Evolutionary conservation across 2,329 filamentous ascomycete species (phyloP), one percentile per base, ranked within the genome.

Genomic region (Nigrograna mackinnonii): DNA sequence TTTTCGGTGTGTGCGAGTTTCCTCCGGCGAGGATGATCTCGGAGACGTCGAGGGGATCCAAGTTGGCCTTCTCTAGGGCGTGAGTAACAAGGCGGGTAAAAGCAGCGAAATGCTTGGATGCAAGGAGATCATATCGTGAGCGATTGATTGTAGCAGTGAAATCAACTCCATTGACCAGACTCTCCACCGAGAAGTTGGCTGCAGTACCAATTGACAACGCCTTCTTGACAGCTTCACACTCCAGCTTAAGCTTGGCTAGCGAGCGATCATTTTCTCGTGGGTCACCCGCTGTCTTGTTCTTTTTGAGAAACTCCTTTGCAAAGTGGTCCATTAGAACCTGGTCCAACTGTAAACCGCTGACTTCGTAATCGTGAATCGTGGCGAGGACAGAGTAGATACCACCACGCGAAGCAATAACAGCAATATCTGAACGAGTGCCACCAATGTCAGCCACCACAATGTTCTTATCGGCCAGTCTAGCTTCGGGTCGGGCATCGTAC

Each of bases 231-330:
- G 85, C 81, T 75, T 99, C 94, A 52, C 90, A 82, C 77, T 97
- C 94, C 35, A 91, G 79, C 72, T 90, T 92, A 55, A 99, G 78
- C 80, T 97, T 99, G 48, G 94, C 91, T 58, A 96, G 75, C 60
- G 87, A 87, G 60, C 85, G 85, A 41, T 85, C 79, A 67, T 94
- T 89, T 64, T 85, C 80, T 57, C 91, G 83, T 17, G 94, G 94
- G 70, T 97, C 94, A 44, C 55, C 60, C 2, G 50, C 65, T 3
- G 83, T 83, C 75, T 85, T 86, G 81, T 97, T 83, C 80, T 95
- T 96, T 83, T 99, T 97, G 65, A 94, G 82, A 75, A 99, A 99
- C 73, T 99, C 94, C 80, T 99, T 99, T 58, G 92, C 88, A 59
- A 97, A 96, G 78, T 96, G 86, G 68, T 99, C 92, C 68, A 96